Evolutionary conservation across 257 asterid species (phyloP).

Genomic region (Cinchona pubescens): DNA sequence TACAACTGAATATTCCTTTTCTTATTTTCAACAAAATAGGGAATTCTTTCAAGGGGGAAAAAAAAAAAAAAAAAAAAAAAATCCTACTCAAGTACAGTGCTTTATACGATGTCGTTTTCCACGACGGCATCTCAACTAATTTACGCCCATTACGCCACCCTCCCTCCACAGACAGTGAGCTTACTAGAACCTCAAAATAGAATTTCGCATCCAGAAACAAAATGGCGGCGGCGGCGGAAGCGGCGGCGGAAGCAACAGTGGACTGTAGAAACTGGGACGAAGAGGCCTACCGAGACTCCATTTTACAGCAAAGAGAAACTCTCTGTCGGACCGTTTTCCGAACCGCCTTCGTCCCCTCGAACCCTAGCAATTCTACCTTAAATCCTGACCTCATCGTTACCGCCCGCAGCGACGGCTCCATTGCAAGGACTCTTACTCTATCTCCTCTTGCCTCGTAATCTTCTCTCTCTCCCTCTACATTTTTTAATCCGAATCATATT

Average conservation of each 20-base stretch:
- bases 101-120: too few relatives aligned
- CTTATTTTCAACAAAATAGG: too few relatives aligned
- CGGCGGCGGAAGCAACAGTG: conserved; percentile 35
- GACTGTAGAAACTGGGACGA: conserved; percentile 92
- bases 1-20: too few relatives aligned
- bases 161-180: neutral
- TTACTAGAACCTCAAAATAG: neutral
- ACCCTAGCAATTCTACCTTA: conserved; percentile 48
- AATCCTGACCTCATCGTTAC: conserved; percentile 60
- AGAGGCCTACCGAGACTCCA: conserved; percentile 62
- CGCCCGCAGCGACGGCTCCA: conserved; percentile 82
- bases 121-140: too few relatives aligned
- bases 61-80: too few relatives aligned
- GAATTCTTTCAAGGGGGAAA: too few relatives aligned
- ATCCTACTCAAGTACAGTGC: too few relatives aligned
- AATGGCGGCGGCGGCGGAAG: conserved; percentile 18
- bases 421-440: conserved; percentile 74
- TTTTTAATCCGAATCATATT: neutral
- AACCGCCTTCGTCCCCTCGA: conserved; percentile 67
- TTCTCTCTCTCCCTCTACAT: neutral
- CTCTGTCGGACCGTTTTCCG: conserved; percentile 76
- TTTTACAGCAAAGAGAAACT: conserved; percentile 57
- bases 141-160: neutral
- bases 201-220: neutral
- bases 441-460: conserved; percentile 65